Evolutionary conservation across 1,284 basidiomycete species (phyloP), one percentile per base, ranked within the genome.

Genomic region (Tilletia indica): DNA sequence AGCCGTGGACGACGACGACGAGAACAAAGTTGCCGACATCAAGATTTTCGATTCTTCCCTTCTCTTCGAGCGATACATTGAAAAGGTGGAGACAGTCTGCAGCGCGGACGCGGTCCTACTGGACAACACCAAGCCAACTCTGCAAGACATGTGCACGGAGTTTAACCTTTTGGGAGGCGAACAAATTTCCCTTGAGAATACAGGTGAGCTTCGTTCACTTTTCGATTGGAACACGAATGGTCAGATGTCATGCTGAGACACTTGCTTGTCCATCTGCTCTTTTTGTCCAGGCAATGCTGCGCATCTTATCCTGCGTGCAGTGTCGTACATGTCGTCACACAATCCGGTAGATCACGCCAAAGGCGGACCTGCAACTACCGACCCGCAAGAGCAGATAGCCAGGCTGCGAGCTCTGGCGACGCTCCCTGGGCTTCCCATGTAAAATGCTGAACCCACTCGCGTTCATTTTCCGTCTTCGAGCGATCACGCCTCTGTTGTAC

Each of bases 251-350:
- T 54, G n/a, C 51, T 54, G 25, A n/a, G 19, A 54, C 12, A 54
- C 25, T 54, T 31, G n/a, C n/a, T 31, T 31, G 51, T 19, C 51
- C 25, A 9, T 31, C 51, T n/a, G n/a, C 51, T 19, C n/a, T 19
- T n/a, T 19, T 45, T 8, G 51, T 5, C 14, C 56, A 58, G 56
- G 56, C 56, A 58, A 58, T 34, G 25, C 19, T 25, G 56, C 34
- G 56, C 56, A 58, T 58, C 12, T 31, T 4, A 58, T 58, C 21
- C 56, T 58, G 56, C 56, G 56, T 12, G 56, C 56, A 34, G 34
- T 58, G 25, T n/a, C 56, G 11, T 58, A 58, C 56, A n/a, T 58
- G 21, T 21, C 56, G n/a, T 31, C 56, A 6, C 42, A 14, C 42
- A 45, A 45, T 14, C 42, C 42, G 42, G 14, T 45, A 8, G 9